phyloP scores from a whole-genome alignment of 2,329 filamentous ascomycete genomes.

The Xenosphaeropsis pyriputrescens region DNA sequence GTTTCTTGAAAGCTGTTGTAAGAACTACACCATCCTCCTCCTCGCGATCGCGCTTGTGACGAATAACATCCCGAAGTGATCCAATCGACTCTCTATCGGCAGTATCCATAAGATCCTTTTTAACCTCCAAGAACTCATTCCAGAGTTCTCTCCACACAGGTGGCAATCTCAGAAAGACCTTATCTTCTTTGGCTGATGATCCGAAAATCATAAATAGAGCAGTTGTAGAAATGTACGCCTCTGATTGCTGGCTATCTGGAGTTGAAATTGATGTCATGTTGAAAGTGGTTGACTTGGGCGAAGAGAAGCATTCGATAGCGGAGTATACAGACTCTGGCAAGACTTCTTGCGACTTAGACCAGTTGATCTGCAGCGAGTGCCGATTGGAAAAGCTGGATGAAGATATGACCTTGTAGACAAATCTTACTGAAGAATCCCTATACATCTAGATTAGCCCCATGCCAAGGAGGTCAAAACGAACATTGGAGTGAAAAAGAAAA shows the following conservation, averaged over 20 bases:
- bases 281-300: slow-evolving; percentile 42
- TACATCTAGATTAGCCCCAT: neutral
- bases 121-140: slow-evolving; percentile 58
- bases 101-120: slow-evolving; percentile 56
- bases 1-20: slow-evolving; percentile 59
- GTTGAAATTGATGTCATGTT: slow-evolving; percentile 65
- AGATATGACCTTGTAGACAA: slow-evolving; percentile 57
- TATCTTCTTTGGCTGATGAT: slow-evolving; percentile 71
- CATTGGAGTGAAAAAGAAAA: slow-evolving; percentile 5
- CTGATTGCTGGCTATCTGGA: slow-evolving; percentile 65
- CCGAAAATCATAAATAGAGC: slow-evolving; percentile 73
- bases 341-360: slow-evolving; percentile 59
- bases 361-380: slow-evolving; percentile 59
- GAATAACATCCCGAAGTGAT: slow-evolving; percentile 54
- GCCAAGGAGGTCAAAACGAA: neutral
- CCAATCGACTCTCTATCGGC: slow-evolving; percentile 55
- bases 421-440: slow-evolving; percentile 55
- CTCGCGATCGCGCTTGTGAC: slow-evolving; percentile 52
- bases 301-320: slow-evolving; percentile 15
- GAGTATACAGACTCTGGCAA: slow-evolving; percentile 20
- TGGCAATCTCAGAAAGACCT: slow-evolving; percentile 65
- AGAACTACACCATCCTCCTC: slow-evolving; percentile 63
- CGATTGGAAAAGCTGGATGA: slow-evolving; percentile 61
- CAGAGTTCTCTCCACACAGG: slow-evolving; percentile 75
- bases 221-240: slow-evolving; percentile 69